These are phyloP conservation scores for Gautieria morchelliformis DNA, from an alignment of 768 basidiomycete species.

Conservation along the genomic window DNA sequence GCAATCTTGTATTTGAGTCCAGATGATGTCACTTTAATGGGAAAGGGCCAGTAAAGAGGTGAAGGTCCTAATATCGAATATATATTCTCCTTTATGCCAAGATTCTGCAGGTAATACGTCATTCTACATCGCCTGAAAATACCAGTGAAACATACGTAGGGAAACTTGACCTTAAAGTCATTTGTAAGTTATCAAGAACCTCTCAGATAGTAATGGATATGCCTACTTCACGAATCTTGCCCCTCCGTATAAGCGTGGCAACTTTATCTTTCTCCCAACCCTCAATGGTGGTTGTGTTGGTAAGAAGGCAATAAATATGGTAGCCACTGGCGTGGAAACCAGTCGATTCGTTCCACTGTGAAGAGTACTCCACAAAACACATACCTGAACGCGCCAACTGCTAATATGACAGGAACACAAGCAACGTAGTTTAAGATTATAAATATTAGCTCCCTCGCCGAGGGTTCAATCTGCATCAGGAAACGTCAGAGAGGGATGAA, in stretches of 20 bases:
- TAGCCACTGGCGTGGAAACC: conserved; percentile 49
- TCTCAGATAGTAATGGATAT: conserved; percentile 7
- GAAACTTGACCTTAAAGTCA: conserved; percentile 66
- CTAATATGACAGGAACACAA: conserved; percentile 76
- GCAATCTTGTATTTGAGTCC: conserved; percentile 74
- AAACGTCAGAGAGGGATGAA: background rate
- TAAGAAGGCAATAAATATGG: conserved; percentile 67
- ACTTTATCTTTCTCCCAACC: conserved; percentile 97
- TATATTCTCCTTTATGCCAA: conserved; percentile 67
- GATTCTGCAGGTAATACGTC: conserved; percentile 42
- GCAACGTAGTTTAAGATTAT: conserved; percentile 82
- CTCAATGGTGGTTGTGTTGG: conserved; percentile 93
- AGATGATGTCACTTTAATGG: conserved; percentile 51
- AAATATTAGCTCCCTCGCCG: conserved; percentile 62
- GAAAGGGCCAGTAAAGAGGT: conserved; percentile 79
- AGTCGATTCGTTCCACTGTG: background rate
- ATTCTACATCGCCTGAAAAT: background rate
- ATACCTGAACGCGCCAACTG: conserved; percentile 88
- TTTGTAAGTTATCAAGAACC: background rate
- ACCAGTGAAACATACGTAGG: conserved; percentile 54
- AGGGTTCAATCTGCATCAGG: conserved; percentile 53
- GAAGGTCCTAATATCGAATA: conserved; percentile 68
- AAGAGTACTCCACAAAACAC: conserved; percentile 1
- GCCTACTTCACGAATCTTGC: conserved; percentile 70
- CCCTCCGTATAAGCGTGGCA: conserved; percentile 72